phyloP scores from a whole-genome alignment of 2,329 filamentous ascomycete genomes.

The Claviceps africana region DNA sequence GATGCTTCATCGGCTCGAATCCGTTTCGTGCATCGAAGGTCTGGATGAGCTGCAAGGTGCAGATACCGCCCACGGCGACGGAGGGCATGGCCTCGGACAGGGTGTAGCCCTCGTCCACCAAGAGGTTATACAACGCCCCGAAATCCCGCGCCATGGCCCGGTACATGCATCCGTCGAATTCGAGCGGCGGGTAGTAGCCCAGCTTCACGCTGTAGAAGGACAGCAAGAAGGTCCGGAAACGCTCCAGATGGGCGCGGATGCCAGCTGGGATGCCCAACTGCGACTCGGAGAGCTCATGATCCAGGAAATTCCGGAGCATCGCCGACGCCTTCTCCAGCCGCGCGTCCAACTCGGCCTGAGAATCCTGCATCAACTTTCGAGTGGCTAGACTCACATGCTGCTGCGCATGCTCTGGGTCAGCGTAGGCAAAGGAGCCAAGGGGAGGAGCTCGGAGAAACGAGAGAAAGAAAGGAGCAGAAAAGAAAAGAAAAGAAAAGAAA shows the following conservation, averaged over 20 bases:
- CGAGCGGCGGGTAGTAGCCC: slow-evolving; percentile 56
- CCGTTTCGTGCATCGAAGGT: slow-evolving; percentile 50
- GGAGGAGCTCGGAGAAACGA: no score
- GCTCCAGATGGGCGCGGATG: slow-evolving; percentile 53
- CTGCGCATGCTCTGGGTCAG: slow-evolving; percentile 12
- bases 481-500: not conserved
- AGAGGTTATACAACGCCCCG: slow-evolving; percentile 52
- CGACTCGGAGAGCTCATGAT: slow-evolving; percentile 53
- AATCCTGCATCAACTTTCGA: slow-evolving; percentile 49
- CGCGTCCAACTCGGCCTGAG: slow-evolving; percentile 50
- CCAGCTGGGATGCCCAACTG: slow-evolving; percentile 49
- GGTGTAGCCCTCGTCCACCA: slow-evolving; percentile 49
- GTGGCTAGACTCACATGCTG: slow-evolving; percentile 39
- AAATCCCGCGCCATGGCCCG: slow-evolving; percentile 55
- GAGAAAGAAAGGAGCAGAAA: not conserved
- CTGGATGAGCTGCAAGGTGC: slow-evolving; percentile 52
- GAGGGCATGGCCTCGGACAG: slow-evolving; percentile 34
- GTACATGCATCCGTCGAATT: slow-evolving; percentile 33
- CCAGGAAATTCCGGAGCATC: slow-evolving; percentile 53
- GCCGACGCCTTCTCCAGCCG: slow-evolving; percentile 43
- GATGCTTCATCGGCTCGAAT: slow-evolving; percentile 46
- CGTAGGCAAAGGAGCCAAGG: no score
- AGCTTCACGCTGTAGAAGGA: slow-evolving; percentile 52
- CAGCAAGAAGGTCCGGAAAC: slow-evolving; percentile 56
- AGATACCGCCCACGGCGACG: slow-evolving; percentile 51